Conservation (phyloP, 176 grass and related monocot genomes). For the Hordeum marinum region DNA sequence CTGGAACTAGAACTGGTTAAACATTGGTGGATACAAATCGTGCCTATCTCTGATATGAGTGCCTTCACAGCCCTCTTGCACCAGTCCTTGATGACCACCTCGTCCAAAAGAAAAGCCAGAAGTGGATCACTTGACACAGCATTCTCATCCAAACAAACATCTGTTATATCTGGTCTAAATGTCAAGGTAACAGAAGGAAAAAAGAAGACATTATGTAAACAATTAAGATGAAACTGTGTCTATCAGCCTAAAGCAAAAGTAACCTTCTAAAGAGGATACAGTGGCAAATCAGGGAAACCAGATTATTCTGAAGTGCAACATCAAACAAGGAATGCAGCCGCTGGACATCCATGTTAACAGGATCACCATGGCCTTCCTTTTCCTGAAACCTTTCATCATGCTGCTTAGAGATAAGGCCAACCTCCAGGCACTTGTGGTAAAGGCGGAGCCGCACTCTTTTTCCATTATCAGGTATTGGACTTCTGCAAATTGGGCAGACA, state of each 20-base stretch:
- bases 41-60: conserved; percentile 47
- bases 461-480: conserved; percentile 47
- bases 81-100: conserved; percentile 99
- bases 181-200: conserved; percentile 57
- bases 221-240: not conserved
- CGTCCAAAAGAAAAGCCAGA: conserved; percentile 94
- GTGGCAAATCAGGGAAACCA: conserved; percentile 85
- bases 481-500: conserved; percentile 86
- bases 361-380: conserved; percentile 54
- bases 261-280: conserved; percentile 70
- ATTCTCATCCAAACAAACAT: conserved; percentile 98
- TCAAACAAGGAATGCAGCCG: conserved; percentile 84
- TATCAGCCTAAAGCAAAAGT: conserved; percentile 5
- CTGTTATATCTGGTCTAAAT: conserved; percentile 68
- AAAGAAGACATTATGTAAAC: not conserved
- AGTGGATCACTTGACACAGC: conserved; percentile 96
- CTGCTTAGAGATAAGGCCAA: conserved; percentile 70
- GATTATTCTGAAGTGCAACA: conserved; percentile 86
- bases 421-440: conserved; percentile 83
- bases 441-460: conserved; percentile 55
- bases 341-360: conserved; percentile 61
- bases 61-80: conserved; percentile 63
- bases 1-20: conserved; percentile 9
- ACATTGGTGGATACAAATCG: conserved; percentile 78
- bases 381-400: conserved; percentile 92